Percentiles rank a stretch among this genome's conserved stretches.
These are phyloP conservation scores for Globisporangium sylvaticum DNA, from an alignment of 352 stramenopile species.

Conservation along the genomic window DNA sequence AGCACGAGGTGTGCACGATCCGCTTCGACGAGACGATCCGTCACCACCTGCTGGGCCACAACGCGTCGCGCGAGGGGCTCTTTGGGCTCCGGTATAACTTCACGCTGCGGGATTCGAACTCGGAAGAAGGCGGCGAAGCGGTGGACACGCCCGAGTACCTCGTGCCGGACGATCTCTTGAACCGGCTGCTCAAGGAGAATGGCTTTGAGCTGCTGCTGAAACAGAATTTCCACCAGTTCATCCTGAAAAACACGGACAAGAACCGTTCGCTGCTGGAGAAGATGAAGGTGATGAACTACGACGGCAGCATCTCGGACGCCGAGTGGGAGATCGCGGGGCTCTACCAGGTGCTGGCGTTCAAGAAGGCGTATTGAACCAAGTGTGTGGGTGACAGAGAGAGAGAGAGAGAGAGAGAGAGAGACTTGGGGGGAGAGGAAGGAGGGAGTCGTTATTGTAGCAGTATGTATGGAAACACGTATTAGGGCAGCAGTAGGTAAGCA, in stretches of 20 bases:
- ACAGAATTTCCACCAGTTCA: conserved; percentile 85
- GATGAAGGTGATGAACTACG: conserved; percentile 88
- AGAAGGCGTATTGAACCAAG: conserved; percentile 63
- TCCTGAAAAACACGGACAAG: conserved; percentile 66
- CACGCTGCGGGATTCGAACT: conserved; percentile 76
- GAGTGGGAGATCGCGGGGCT: conserved; percentile 86
- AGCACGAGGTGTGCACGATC: conserved; percentile 77
- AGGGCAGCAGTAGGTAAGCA: not conserved
- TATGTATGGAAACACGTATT: conserved; percentile 11
- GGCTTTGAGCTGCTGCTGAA: conserved; percentile 80
- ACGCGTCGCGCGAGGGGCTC: conserved; percentile 31
- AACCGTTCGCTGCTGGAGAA: conserved; percentile 71
- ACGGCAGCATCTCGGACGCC: conserved; percentile 75
- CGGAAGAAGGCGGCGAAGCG: conserved; percentile 59
- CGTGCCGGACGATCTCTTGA: conserved; percentile 78
- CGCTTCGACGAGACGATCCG: conserved; percentile 62
- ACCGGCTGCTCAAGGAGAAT: conserved; percentile 58
- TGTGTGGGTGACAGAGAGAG: not conserved
- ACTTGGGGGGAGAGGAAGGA: not conserved
- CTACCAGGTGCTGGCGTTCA: conserved; percentile 84
- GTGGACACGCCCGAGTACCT: conserved; percentile 91
- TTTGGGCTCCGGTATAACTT: conserved; percentile 92
- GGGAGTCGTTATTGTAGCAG: conserved; percentile 9
- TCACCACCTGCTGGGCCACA: conserved; percentile 37
- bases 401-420: not conserved